These are phyloP conservation scores for Gracilaria caudata DNA, from an alignment of 23 red algal genomes.

Conservation along the genomic window DNA sequence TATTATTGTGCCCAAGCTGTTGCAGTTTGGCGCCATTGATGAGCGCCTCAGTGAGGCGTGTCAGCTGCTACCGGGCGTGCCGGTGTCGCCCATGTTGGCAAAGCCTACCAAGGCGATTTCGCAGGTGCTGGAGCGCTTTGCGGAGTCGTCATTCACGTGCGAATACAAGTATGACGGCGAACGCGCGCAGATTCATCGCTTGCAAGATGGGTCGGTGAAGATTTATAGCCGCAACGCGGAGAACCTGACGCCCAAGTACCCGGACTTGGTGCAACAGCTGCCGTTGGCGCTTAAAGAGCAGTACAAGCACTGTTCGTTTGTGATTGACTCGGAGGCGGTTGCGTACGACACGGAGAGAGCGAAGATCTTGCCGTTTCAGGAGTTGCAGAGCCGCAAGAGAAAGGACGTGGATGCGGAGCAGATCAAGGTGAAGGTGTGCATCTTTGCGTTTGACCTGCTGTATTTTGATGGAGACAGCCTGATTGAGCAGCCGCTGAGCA, in stretches of 20 bases:
- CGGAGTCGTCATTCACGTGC: conserved; percentile 76
- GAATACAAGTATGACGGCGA: conserved; percentile 99
- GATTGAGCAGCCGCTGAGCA: conserved; percentile 57
- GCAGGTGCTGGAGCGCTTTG: conserved; percentile 83
- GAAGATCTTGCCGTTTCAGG: conserved; percentile 88
- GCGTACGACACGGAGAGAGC: conserved; percentile 80
- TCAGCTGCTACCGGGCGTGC: conserved; percentile 88
- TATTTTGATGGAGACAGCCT: conserved; percentile 87
- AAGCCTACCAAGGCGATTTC: conserved; percentile 88
- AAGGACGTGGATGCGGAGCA: conserved; percentile 89
- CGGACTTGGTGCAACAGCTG: conserved; percentile 74
- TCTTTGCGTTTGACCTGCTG: conserved; percentile 97
- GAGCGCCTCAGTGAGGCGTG: conserved; percentile 70
- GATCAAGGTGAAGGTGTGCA: conserved; percentile 89
- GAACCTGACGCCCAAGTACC: conserved; percentile 94
- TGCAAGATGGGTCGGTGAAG: conserved; percentile 78
- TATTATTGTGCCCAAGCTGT: conserved; percentile 70
- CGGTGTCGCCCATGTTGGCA: conserved; percentile 95
- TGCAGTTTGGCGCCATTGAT: conserved; percentile 70
- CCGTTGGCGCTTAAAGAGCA: conserved; percentile 45
- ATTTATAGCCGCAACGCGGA: conserved; percentile 97
- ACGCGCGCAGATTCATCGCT: conserved; percentile 93
- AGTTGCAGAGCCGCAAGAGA: conserved; percentile 83
- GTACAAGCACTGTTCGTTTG: conserved; percentile 63
- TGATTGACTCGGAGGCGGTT: conserved; percentile 93